Evolutionary conservation across 352 stramenopile species (phyloP).

Genomic region (Pythium folliculosum): DNA sequence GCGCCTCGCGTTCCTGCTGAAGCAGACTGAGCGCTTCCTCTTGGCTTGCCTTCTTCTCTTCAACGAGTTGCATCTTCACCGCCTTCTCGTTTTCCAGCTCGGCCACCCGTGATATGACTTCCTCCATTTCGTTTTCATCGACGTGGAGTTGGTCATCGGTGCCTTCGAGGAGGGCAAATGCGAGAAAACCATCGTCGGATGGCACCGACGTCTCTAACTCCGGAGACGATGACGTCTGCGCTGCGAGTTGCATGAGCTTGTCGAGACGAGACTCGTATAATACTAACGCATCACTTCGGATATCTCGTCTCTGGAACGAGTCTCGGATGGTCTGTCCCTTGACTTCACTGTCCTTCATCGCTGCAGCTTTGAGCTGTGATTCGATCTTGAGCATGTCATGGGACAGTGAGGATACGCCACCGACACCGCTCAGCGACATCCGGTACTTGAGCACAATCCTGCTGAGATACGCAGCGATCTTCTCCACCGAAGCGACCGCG

Average conservation of each 20-base stretch:
- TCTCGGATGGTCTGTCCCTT: constrained; percentile 75
- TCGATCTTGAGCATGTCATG: constrained; percentile 61
- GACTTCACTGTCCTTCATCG: constrained; percentile 52
- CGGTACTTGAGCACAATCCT: constrained; percentile 51
- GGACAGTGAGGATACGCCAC: constrained; percentile 39
- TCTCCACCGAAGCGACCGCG: constrained; percentile 22
- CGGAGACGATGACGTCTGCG: not conserved
- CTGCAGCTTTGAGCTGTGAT: constrained; percentile 38
- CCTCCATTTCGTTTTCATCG: constrained; percentile 16
- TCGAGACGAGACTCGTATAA: constrained; percentile 50
- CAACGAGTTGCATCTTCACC: constrained; percentile 32
- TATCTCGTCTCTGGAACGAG: constrained; percentile 73
- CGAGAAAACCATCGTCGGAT: not conserved
- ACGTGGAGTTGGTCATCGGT: constrained; percentile 6
- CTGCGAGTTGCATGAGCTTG: constrained; percentile 7
- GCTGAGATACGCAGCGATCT: constrained; percentile 49
- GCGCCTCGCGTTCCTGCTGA: constrained; percentile 45
- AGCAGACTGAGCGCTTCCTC: constrained; percentile 32
- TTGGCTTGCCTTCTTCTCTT: constrained; percentile 31
- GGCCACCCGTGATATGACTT: constrained; percentile 9
- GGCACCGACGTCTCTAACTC: not conserved
- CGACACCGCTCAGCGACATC: constrained; percentile 48
- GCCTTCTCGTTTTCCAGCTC: constrained; percentile 48
- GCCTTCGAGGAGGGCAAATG: not conserved
- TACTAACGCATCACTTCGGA: constrained; percentile 65